Evolutionary conservation across 768 basidiomycete species (phyloP), one percentile per base, ranked within the genome.

Genomic region (Tulasnella sp.): DNA sequence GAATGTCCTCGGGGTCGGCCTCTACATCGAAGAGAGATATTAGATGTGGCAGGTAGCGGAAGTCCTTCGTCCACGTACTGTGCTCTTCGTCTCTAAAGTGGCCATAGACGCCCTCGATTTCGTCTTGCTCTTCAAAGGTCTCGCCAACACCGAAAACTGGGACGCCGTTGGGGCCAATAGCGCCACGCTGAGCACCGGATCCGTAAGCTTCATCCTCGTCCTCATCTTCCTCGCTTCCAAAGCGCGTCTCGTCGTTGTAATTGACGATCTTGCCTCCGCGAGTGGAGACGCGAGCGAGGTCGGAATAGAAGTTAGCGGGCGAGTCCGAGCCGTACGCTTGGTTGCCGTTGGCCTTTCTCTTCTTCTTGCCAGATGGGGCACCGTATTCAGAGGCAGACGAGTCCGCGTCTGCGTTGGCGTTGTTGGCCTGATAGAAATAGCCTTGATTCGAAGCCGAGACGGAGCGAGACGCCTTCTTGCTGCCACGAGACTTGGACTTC

Each of bases 21-120:
- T 92, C 81, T 82, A 48, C n/a, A 14, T 7, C 64, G 8, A 22
- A 4, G 42, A n/a, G 22, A 22, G 78, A 73, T 24, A 41, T 44
- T 24, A 74, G 42, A n/a, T 16, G 44, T 11, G 22, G 28, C 44
- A 40, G 44, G 18, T 46, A 31, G 2, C 12, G 8, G 31, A 20
- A 14, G 6, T 24, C 7, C 22, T 24, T 46, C 6, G 41, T 34
- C 72, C 28, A 83, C 84, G 22, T 4, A 85, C 85, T 91, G 79
- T 90, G 90, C 22, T 92, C 92, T 84, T 96, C 96, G 82, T 98
- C 94, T 83, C 97, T 90, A 85, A 89, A 90, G 85, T 98, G 96
- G 44, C 90, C 92, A 58, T 97, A 90, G 58, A 99, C 96, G 54
- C 91, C 91, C 86, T 99, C 98, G 72, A 99, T 97, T 85, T 96